These are phyloP conservation scores for Fraxinus americana DNA, from an alignment of 257 asterid genomes.

Conservation along the genomic window DNA sequence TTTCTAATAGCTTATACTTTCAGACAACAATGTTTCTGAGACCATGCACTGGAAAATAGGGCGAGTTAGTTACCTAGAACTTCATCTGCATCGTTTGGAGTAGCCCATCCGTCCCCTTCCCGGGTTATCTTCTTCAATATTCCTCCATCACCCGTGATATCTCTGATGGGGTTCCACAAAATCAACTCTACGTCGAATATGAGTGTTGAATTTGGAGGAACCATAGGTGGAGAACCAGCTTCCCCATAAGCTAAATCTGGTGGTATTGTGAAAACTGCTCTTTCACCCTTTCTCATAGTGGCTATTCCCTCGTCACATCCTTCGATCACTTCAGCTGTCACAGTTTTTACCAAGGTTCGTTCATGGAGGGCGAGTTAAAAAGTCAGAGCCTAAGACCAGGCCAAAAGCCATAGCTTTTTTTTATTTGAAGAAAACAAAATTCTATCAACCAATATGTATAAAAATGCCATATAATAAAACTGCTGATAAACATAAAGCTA, in stretches of 20 bases:
- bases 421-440: not conserved
- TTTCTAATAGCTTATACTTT: not conserved
- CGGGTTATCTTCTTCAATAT: conserved; percentile 50
- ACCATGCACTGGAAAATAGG: not conserved
- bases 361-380: not conserved
- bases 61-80: conserved; percentile 46
- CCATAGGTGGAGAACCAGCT: conserved; percentile 48
- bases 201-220: conserved; percentile 69
- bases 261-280: conserved; percentile 57
- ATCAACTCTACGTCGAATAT: conserved; percentile 54
- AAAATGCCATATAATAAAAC: not conserved
- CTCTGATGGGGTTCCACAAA: conserved; percentile 61
- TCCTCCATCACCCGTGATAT: conserved; percentile 61
- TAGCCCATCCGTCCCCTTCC: conserved; percentile 79
- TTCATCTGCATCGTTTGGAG: conserved; percentile 60
- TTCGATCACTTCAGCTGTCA: conserved; percentile 61
- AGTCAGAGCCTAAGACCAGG: no score
- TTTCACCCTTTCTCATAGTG: conserved; percentile 68
- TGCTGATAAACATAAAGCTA: not conserved
- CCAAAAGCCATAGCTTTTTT: no score
- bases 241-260: conserved; percentile 62
- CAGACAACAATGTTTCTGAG: not conserved
- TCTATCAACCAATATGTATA: no score
- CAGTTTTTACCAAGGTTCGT: not conserved
- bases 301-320: conserved; percentile 71